Conservation (phyloP, 164 flowering plant genomes). For the Stephania cephalantha region DNA sequence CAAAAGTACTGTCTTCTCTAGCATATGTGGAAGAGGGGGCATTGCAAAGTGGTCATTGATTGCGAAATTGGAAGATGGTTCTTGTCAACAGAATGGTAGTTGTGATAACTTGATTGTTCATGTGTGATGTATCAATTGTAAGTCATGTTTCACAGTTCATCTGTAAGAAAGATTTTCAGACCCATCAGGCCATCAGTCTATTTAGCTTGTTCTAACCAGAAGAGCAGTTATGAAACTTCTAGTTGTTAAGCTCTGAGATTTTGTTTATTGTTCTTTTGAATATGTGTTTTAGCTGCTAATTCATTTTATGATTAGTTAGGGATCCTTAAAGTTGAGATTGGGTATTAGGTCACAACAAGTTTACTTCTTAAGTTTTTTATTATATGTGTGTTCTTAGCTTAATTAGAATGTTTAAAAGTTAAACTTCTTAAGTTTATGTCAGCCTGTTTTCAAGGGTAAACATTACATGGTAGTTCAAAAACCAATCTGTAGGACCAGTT, state of each 20-base stretch:
- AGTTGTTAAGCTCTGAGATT: not conserved
- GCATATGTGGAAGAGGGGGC: not conserved
- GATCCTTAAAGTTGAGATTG: no score
- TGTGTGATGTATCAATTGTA: not conserved
- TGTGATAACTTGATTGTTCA: not conserved
- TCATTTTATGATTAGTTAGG: no score
- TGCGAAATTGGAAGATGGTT: not conserved
- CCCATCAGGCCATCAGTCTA: not conserved
- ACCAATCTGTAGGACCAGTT: no score
- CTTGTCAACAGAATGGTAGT: not conserved
- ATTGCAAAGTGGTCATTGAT: not conserved
- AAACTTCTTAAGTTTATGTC: no score
- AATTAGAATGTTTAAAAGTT: no score
- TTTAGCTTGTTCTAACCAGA: not conserved
- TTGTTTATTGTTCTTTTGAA: no score
- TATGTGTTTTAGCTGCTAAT: no score
- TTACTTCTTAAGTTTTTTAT: no score
- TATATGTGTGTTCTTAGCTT: no score
- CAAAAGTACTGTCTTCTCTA: not conserved
- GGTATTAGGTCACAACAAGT: no score
- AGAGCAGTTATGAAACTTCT: not conserved
- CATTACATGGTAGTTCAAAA: no score
- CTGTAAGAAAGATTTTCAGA: not conserved
- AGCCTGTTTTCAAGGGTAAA: no score
- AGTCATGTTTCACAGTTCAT: not conserved